Evolutionary conservation across 768 basidiomycete species (phyloP).

Genomic region (Amanita molliuscula): DNA sequence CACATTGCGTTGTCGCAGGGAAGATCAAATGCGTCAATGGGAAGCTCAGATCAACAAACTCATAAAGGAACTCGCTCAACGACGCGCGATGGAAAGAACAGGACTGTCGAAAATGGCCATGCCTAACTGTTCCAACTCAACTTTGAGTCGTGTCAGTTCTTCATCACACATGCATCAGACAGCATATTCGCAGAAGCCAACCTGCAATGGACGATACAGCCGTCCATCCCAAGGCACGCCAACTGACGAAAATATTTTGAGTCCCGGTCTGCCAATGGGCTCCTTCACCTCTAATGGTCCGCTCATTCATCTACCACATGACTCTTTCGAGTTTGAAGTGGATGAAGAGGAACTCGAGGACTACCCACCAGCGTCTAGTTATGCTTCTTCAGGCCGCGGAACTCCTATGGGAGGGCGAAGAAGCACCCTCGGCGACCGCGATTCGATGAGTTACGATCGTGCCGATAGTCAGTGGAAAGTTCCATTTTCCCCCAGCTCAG

Average conservation of each 20-base stretch:
- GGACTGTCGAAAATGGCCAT: conserved; percentile 43
- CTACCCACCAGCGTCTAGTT: conserved; percentile 39
- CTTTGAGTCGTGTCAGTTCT: conserved; percentile 21
- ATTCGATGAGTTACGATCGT: conserved; percentile 35
- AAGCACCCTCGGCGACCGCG: conserved; percentile 1
- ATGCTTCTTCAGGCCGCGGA: conserved; percentile 53
- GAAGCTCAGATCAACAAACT: conserved; percentile 82
- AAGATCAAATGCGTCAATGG: conserved; percentile 92
- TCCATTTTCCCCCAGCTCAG: conserved; percentile 19
- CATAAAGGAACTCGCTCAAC: conserved; percentile 65
- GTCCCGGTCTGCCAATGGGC: conserved; percentile 13
- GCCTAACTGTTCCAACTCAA: conserved; percentile 37
- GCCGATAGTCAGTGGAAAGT: conserved; percentile 17
- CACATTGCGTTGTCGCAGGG: conserved; percentile 83
- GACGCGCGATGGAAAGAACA: conserved; percentile 54
- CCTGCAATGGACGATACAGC: conserved; percentile 1
- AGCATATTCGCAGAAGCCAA: conserved; percentile 16
- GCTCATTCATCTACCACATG: conserved; percentile 47
- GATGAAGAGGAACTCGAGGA: conserved; percentile 75
- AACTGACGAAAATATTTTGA: conserved; percentile 24
- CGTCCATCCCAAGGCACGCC: conserved; percentile 2
- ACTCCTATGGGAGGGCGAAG: conserved; percentile 61
- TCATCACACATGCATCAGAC: conserved; percentile 21
- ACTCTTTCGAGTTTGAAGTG: conserved; percentile 64
- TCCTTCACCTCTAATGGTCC: conserved; percentile 30